A percentile compares a stretch with the other conserved stretches of the same genome.
phyloP scores from a whole-genome alignment of 2,329 filamentous ascomycete genomes.

The Dothidotthia symphoricarpi region DNA sequence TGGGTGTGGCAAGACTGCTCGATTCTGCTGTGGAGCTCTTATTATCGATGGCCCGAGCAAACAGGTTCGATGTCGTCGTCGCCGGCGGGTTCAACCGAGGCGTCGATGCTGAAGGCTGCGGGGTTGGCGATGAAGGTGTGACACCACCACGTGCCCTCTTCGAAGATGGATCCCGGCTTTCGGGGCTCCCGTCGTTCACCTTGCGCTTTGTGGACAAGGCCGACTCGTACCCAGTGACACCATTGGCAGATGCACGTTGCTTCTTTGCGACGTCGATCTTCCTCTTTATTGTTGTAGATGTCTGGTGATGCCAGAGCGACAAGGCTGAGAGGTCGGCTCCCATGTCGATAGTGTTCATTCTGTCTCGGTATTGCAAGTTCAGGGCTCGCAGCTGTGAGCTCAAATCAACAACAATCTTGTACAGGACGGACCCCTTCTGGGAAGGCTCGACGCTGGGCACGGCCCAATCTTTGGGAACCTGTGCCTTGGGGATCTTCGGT shows the following conservation, averaged over 20 bases:
- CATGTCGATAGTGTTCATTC: constrained; percentile 21
- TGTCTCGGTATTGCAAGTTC: constrained; percentile 30
- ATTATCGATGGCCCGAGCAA: constrained; percentile 23
- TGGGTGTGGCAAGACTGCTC: constrained; percentile 12
- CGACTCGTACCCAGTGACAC: constrained; percentile 35
- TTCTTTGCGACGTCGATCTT: constrained; percentile 33
- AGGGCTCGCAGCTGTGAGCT: constrained; percentile 24
- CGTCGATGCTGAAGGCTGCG: constrained; percentile 16
- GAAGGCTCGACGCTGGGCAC: constrained; percentile 7
- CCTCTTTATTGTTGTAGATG: constrained; percentile 26
- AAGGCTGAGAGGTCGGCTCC: constrained; percentile 33
- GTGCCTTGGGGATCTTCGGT: constrained; percentile 27
- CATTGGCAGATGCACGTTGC: constrained; percentile 27
- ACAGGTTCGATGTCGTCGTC: constrained; percentile 24
- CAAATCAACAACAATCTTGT: constrained; percentile 19
- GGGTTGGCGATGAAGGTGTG: constrained; percentile 19
- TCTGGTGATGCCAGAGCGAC: constrained; percentile 32
- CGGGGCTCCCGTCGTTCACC: constrained; percentile 15
- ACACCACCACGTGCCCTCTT: constrained; percentile 27
- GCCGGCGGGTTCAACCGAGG: constrained; percentile 18
- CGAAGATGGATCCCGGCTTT: constrained; percentile 16
- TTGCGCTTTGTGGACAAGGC: constrained; percentile 37
- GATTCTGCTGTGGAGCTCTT: constrained; percentile 18
- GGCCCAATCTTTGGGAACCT: constrained; percentile 28
- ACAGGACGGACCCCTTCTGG: constrained; percentile 12